Percentiles rank a stretch among this genome's conserved stretches.
Evolutionary conservation across 2,329 filamentous ascomycete genomes (phyloP).

Genomic region (Geoglossum cookeanum): DNA sequence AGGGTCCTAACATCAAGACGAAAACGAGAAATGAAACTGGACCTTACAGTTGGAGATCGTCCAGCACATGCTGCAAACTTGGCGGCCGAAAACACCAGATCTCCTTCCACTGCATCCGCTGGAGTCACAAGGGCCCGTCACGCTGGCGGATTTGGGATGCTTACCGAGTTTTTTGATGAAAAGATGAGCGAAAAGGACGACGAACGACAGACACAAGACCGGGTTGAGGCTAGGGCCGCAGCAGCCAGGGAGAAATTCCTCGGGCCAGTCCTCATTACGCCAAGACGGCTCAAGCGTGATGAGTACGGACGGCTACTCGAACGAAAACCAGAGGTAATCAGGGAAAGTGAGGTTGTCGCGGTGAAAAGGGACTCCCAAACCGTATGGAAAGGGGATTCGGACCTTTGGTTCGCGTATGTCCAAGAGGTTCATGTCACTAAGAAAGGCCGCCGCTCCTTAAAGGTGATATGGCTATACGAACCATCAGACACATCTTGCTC

Average conservation of each 20-base stretch:
- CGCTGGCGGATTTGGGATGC: neutral
- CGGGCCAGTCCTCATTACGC: conserved; percentile 3
- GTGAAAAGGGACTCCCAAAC: conserved; percentile 29
- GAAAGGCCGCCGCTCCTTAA: conserved; percentile 27
- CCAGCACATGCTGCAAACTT: neutral
- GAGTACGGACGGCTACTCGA: conserved; percentile 29
- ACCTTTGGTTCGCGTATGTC: conserved; percentile 53
- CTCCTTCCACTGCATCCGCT: neutral
- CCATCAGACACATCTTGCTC: conserved; percentile 52
- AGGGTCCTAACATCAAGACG: neutral
- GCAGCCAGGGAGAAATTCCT: neutral
- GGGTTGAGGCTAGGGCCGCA: neutral
- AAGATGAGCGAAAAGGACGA: neutral
- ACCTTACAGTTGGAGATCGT: neutral
- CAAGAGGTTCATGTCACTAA: conserved; percentile 30
- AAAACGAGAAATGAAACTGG: neutral
- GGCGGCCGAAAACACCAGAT: neutral
- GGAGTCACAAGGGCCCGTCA: neutral
- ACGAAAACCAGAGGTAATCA: conserved; percentile 22
- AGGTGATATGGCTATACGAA: conserved; percentile 57
- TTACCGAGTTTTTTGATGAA: conserved; percentile 1
- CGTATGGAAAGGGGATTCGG: conserved; percentile 34
- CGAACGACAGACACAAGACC: neutral
- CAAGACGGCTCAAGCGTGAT: conserved; percentile 23
- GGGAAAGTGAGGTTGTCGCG: conserved; percentile 30